Evolutionary conservation across 352 stramenopile genomes (phyloP).

Genomic region (Phytophthora hybrid): DNA sequence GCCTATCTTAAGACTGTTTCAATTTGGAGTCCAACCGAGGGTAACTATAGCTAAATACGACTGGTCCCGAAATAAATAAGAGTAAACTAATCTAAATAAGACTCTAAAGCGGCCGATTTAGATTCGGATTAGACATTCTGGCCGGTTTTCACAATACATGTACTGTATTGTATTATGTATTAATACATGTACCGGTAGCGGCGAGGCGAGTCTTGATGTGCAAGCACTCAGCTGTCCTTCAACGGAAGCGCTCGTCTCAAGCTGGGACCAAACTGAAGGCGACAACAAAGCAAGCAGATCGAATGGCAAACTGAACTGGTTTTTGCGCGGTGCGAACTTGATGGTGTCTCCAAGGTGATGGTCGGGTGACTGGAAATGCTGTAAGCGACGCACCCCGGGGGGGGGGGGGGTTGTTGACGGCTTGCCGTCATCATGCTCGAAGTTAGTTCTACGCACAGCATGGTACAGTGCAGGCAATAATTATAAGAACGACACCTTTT

Average conservation of each 20-base stretch:
- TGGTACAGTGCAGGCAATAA: no score
- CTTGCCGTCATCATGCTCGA: slow-evolving; percentile 1
- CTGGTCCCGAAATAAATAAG: no score
- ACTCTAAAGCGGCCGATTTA: no score
- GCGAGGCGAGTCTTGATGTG: slow-evolving; percentile 1
- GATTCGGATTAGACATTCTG: no score
- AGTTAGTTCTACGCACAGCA: neutral
- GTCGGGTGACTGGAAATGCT: neutral
- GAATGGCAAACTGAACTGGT: neutral
- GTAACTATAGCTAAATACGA: no score
- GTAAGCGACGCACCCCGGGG: neutral
- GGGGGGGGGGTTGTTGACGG: neutral
- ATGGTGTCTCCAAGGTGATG: neutral
- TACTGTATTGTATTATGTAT: no score
- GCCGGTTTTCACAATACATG: no score
- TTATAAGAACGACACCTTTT: no score
- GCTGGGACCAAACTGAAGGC: neutral
- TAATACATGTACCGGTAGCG: slow-evolving; percentile 37
- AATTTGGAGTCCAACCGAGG: no score
- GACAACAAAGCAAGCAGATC: neutral
- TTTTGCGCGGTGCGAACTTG: neutral
- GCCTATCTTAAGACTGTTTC: no score
- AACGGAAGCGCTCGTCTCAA: neutral
- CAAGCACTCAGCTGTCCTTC: neutral
- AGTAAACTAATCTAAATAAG: no score